phyloP scores from a whole-genome alignment of 2,329 filamentous ascomycete genomes.

The Phialophora expanda region DNA sequence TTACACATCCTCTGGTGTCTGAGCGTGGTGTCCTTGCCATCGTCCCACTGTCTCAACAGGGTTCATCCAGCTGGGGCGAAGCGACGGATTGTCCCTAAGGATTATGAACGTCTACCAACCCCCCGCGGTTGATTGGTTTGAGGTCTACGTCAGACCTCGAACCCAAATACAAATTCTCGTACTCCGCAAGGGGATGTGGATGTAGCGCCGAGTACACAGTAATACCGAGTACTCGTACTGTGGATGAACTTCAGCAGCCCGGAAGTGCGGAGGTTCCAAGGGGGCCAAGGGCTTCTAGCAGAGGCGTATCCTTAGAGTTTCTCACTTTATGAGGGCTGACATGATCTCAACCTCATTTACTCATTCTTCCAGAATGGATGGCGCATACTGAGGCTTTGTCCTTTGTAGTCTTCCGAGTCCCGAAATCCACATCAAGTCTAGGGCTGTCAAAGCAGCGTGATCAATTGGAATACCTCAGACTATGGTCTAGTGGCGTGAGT shows the following conservation, averaged over 20 bases:
- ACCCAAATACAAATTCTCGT: background rate
- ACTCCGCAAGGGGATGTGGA: background rate
- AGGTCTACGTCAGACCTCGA: background rate
- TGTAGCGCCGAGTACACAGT: background rate
- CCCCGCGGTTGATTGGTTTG: background rate
- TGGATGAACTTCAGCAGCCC: background rate
- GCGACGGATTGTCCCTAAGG: background rate
- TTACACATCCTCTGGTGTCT: constrained; percentile 7
- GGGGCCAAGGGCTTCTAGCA: background rate
- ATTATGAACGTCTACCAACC: background rate
- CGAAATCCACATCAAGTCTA: constrained; percentile 6
- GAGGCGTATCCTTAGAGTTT: background rate
- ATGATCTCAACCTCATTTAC: background rate
- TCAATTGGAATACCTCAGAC: background rate
- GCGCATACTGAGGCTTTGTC: constrained; percentile 11
- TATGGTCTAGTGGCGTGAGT: accelerated
- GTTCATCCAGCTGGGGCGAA: background rate
- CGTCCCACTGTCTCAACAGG: constrained; percentile 10
- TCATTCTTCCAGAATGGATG: background rate
- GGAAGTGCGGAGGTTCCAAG: background rate
- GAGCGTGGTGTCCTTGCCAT: constrained; percentile 3
- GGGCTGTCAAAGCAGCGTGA: constrained; percentile 1
- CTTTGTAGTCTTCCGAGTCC: constrained; percentile 12
- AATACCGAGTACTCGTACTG: background rate
- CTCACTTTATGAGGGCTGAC: background rate